These are phyloP conservation scores for Ogataea trehaloabstinens DNA, from an alignment of 805 yeast species.

Conservation along the genomic window DNA sequence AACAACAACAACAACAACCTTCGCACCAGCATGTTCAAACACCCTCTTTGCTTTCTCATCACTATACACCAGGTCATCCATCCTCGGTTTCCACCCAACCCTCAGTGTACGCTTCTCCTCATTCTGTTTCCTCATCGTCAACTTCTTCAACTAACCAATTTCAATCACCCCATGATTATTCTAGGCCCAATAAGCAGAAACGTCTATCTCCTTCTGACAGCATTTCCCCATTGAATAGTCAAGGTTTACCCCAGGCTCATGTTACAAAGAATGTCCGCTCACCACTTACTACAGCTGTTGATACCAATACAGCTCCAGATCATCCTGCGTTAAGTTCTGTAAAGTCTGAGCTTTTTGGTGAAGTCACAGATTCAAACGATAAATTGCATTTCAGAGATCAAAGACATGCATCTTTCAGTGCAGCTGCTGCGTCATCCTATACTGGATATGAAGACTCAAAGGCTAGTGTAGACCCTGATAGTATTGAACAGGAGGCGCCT, in stretches of 20 bases:
- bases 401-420: conserved; percentile 62
- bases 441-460: conserved; percentile 35
- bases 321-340: not conserved
- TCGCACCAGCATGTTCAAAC: conserved; percentile 5
- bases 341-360: not conserved
- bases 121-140: conserved; percentile 18
- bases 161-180: conserved; percentile 15
- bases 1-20: conserved; percentile 10
- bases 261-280: conserved; percentile 1
- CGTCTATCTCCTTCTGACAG: conserved; percentile 12
- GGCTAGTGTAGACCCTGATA: conserved; percentile 8
- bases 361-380: not conserved
- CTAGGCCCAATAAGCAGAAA: conserved; percentile 14
- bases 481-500: conserved; percentile 45
- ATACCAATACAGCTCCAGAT: not conserved
- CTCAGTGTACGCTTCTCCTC: conserved; percentile 18
- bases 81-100: conserved; percentile 2
- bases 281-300: not conserved
- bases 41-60: conserved; percentile 3
- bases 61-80: conserved; percentile 2
- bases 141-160: conserved; percentile 12
- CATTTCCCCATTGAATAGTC: conserved; percentile 14
- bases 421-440: conserved; percentile 60
- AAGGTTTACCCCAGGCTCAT: conserved; percentile 1
- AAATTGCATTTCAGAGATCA: conserved; percentile 26